A percentile compares a stretch with the other conserved stretches of the same genome.
Evolutionary conservation across 1,284 basidiomycete genomes (phyloP).

Genomic region (Naganishia cerealis): DNA sequence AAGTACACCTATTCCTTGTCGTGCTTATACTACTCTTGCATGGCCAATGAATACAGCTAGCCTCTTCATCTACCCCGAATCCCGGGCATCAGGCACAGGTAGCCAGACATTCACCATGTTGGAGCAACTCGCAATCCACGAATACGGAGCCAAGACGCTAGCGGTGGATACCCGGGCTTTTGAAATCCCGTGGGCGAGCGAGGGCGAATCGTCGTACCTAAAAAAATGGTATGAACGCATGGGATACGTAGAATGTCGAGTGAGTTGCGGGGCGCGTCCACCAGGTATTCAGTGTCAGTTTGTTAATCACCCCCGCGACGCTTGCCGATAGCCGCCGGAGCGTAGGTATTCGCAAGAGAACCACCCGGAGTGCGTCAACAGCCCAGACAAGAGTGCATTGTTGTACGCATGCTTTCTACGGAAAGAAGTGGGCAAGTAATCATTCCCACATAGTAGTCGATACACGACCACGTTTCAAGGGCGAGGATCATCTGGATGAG

Average conservation of each 20-base stretch:
- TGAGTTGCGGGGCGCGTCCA: conserved; percentile 31
- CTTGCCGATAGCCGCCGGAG: not conserved
- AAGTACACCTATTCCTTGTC: not conserved
- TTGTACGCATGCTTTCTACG: conserved; percentile 26
- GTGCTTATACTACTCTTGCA: not conserved
- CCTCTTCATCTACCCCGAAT: conserved; percentile 39
- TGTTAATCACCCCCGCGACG: not conserved
- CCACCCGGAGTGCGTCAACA: conserved; percentile 22
- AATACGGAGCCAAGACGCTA: conserved; percentile 36
- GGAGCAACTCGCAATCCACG: conserved; percentile 36
- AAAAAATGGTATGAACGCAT: conserved; percentile 37
- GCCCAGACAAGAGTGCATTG: conserved; percentile 19
- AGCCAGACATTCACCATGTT: conserved; percentile 37
- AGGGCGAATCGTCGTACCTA: conserved; percentile 24
- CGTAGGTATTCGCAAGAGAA: conserved; percentile 12
- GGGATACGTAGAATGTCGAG: conserved; percentile 37
- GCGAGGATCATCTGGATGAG: too few relatives aligned
- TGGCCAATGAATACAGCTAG: conserved; percentile 34
- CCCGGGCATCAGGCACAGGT: conserved; percentile 36
- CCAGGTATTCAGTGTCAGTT: not conserved
- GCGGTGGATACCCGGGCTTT: conserved; percentile 42
- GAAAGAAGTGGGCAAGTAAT: conserved; percentile 13
- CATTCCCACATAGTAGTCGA: not conserved
- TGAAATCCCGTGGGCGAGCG: conserved; percentile 25
- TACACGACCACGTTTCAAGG: too few relatives aligned